Conservation (phyloP, 2,329 filamentous ascomycete species). For the Arachnomyces sp. region DNA sequence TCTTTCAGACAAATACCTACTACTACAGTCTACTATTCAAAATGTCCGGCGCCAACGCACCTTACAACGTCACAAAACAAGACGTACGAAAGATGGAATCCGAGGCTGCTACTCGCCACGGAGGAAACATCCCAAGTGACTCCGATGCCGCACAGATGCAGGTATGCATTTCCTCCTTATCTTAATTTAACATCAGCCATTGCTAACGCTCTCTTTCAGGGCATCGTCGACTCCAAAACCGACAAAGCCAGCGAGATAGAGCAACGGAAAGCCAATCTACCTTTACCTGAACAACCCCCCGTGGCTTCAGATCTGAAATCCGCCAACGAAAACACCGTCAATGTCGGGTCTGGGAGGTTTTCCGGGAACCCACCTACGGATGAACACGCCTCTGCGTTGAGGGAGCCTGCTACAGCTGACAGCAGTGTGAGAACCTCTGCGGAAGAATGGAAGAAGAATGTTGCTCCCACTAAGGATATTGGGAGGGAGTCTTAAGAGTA, state of each 20-base stretch:
- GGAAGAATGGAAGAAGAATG: conserved; percentile 49
- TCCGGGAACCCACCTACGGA: conserved; percentile 40
- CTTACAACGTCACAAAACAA: conserved; percentile 43
- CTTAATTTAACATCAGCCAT: conserved; percentile 4
- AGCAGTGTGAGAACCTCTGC: conserved; percentile 44
- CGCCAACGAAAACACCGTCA: conserved; percentile 59
- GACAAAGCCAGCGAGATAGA: conserved; percentile 60
- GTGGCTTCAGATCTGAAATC: conserved; percentile 73
- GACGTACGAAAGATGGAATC: conserved; percentile 44
- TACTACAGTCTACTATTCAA: conserved; percentile 5
- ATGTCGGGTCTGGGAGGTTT: conserved; percentile 57
- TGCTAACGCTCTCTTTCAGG: conserved; percentile 18
- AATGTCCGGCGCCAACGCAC: conserved; percentile 28
- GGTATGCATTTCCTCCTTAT: conserved; percentile 23
- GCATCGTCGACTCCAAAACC: conserved; percentile 32
- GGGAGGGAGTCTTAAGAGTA: conserved; percentile 44
- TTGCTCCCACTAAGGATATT: conserved; percentile 39
- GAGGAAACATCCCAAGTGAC: conserved; percentile 36
- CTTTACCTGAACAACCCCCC: conserved; percentile 70
- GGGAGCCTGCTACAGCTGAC: conserved; percentile 53
- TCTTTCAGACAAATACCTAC: too few species aligned
- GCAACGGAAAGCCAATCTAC: conserved; percentile 63
- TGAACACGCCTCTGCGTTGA: conserved; percentile 44
- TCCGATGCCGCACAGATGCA: conserved; percentile 42
- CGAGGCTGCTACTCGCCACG: conserved; percentile 30